phyloP scores from a whole-genome alignment of 163 green algal genomes.

The Coccomyxa subellipsoidea region DNA sequence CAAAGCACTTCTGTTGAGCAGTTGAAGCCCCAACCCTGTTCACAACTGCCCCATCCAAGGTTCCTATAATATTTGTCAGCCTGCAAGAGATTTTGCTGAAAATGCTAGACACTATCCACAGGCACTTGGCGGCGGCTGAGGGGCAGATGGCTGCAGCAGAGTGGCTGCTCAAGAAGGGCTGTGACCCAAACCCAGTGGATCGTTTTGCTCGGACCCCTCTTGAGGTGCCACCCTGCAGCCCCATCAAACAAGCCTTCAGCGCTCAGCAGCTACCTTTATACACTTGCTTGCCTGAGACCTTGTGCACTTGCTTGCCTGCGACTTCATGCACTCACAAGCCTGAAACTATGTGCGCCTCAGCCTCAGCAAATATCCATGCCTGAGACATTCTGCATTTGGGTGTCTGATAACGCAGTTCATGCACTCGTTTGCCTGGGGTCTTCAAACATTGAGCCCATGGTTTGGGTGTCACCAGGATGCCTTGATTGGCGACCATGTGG shows the following conservation, averaged over 20 bases:
- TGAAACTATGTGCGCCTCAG: too few species aligned
- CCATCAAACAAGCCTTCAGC: too few species aligned
- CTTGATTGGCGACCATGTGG: conserved; percentile 71
- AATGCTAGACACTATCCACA: too few species aligned
- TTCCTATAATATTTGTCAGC: background rate
- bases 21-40: too few species aligned
- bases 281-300: background rate
- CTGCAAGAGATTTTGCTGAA: background rate
- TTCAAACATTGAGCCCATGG: too few species aligned
- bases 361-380: too few species aligned
- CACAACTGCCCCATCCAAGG: background rate
- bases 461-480: conserved; percentile 57
- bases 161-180: conserved; percentile 74
- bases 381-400: too few species aligned
- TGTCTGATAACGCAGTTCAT: too few species aligned
- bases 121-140: conserved; percentile 79
- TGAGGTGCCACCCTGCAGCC: conserved; percentile 53
- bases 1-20: too few species aligned
- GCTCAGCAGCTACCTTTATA: background rate
- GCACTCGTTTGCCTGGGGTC: too few species aligned
- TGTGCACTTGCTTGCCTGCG: background rate
- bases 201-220: conserved; percentile 80
- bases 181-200: conserved; percentile 70
- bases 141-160: conserved; percentile 73
- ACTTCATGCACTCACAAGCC: background rate